Evolutionary conservation across 1,284 basidiomycete genomes (phyloP).

Genomic region (Gymnopus androsaceus): DNA sequence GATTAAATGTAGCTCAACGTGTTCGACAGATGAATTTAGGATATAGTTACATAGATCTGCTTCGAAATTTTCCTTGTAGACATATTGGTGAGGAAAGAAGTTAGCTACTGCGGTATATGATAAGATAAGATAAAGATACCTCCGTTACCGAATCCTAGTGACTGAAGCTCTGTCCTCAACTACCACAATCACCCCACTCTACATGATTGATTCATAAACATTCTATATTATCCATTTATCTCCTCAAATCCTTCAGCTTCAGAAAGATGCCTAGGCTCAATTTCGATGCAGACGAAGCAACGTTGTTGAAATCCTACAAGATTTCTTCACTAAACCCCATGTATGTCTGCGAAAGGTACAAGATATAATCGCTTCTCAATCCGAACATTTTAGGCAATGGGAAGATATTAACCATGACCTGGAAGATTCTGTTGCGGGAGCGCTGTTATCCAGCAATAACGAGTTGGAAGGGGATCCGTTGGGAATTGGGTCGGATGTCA

Average conservation of each 20-base stretch:
- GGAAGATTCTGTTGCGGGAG: conserved; percentile 65
- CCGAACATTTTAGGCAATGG: conserved; percentile 58
- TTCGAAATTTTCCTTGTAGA: no score
- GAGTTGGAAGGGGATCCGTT: conserved; percentile 71
- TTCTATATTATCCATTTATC: not conserved
- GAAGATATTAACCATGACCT: conserved; percentile 79
- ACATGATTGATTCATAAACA: not conserved
- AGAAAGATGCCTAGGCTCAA: conserved; percentile 53
- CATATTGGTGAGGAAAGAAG: no score
- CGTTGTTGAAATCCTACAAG: conserved; percentile 73
- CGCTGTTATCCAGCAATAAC: conserved; percentile 51
- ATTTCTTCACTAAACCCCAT: conserved; percentile 68
- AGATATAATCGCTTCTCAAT: not conserved
- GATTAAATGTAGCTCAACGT: no score
- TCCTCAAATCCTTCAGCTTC: not conserved
- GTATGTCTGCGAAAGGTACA: conserved; percentile 38
- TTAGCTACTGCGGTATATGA: no score
- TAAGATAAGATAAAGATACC: no score
- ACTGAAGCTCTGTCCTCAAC: no score
- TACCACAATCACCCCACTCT: no score
- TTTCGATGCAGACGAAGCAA: conserved; percentile 71
- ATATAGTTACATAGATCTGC: no score
- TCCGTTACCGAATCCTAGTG: no score
- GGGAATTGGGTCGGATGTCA: conserved; percentile 60
- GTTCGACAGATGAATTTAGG: no score